phyloP scores from a whole-genome alignment of 371 early-diverging fungal genomes.

The Quaeritorhiza haematococci region DNA sequence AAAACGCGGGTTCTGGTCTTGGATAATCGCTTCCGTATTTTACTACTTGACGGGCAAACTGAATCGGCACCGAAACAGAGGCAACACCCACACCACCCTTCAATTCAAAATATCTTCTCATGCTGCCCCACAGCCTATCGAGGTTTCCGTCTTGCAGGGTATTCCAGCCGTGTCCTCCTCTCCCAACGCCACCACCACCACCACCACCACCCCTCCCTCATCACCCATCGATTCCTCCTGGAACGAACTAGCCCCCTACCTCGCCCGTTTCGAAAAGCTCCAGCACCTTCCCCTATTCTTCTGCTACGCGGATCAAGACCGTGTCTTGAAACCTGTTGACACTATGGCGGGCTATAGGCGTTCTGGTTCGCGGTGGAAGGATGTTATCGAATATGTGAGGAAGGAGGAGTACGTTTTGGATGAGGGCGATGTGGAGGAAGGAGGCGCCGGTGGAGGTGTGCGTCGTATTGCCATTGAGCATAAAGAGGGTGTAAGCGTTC shows the following conservation, averaged over 20 bases:
- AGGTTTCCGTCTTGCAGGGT: too few relatives aligned
- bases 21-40: too few relatives aligned
- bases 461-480: background rate
- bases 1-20: too few relatives aligned
- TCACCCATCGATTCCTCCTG: too few relatives aligned
- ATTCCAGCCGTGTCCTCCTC: too few relatives aligned
- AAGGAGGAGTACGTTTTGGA: background rate
- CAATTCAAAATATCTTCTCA: too few relatives aligned
- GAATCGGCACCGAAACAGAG: too few relatives aligned
- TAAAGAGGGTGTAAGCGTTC: background rate
- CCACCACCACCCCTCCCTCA: too few relatives aligned
- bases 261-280: slow-evolving; percentile 29
- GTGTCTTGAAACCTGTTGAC: slow-evolving; percentile 25
- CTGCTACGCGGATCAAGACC: slow-evolving; percentile 33
- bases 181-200: too few relatives aligned
- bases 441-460: background rate
- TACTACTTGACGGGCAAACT: too few relatives aligned
- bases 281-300: slow-evolving; percentile 36
- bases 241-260: slow-evolving; percentile 37
- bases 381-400: slow-evolving; percentile 24
- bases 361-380: slow-evolving; percentile 26
- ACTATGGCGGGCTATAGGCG: slow-evolving; percentile 28
- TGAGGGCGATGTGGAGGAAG: background rate
- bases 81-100: too few relatives aligned
- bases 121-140: too few relatives aligned